phyloP scores from a whole-genome alignment of 2,329 filamentous ascomycete genomes.

The Malbranchea cinnamomea region DNA sequence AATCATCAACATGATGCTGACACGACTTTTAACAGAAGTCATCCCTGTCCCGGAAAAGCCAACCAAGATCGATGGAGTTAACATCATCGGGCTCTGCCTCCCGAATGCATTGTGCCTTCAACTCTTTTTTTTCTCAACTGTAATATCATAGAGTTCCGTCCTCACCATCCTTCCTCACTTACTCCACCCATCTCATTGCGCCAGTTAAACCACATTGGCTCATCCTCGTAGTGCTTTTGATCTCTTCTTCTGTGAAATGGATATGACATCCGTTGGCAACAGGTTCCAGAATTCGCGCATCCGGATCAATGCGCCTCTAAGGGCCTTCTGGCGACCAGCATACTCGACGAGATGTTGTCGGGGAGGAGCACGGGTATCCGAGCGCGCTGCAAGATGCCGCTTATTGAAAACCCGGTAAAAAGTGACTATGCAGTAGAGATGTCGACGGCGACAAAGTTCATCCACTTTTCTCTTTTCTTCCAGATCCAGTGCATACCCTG shows the following conservation, averaged over 20 bases:
- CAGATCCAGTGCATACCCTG: conserved; percentile 7
- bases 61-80: conserved; percentile 5
- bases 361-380: conserved; percentile 3
- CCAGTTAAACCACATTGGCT: conserved; percentile 9
- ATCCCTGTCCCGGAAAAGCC: conserved; percentile 9
- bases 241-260: conserved; percentile 5
- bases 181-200: conserved; percentile 6
- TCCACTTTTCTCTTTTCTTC: conserved; percentile 6
- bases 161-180: conserved; percentile 9
- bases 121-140: conserved; percentile 5
- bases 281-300: conserved; percentile 6
- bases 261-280: conserved; percentile 7
- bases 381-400: conserved; percentile 4
- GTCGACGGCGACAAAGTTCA: conserved; percentile 6
- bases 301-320: conserved; percentile 6
- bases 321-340: conserved; percentile 7
- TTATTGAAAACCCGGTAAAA: conserved; percentile 10
- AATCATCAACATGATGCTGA: too few relatives aligned
- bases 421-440: conserved; percentile 8
- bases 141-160: conserved; percentile 6
- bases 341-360: conserved; percentile 7
- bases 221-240: conserved; percentile 7
- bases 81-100: conserved; percentile 6
- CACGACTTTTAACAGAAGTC: conserved; percentile 8
- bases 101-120: conserved; percentile 3